Evolutionary conservation across 2,329 filamentous ascomycete species (phyloP).

Genomic region (Juglanconis oblonga): DNA sequence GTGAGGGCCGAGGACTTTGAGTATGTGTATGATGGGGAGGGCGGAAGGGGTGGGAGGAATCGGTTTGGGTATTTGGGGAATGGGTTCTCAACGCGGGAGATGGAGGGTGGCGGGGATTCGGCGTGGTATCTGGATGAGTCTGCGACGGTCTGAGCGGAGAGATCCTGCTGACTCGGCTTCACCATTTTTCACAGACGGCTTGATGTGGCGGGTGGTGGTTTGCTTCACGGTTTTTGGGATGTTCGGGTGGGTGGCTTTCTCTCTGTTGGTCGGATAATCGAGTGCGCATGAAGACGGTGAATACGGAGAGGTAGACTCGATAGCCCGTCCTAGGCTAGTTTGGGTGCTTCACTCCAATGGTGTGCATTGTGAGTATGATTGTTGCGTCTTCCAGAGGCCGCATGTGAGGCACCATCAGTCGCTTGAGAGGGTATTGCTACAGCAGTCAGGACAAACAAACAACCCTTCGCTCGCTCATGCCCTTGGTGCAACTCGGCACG

Average conservation of each 20-base stretch:
- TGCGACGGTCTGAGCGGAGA: conserved; percentile 5
- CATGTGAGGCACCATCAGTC: background rate
- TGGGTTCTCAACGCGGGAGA: conserved; percentile 47
- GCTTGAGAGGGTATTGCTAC: background rate
- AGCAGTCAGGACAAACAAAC: background rate
- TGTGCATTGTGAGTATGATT: background rate
- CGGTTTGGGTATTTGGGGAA: conserved; percentile 52
- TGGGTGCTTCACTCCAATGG: background rate
- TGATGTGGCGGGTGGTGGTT: background rate
- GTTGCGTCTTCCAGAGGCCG: background rate
- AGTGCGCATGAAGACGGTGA: background rate
- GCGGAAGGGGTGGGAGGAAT: conserved; percentile 31
- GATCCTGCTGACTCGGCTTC: background rate
- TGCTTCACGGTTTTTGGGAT: background rate
- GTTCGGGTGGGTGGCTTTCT: background rate
- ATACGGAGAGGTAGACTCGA: background rate
- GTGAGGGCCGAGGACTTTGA: conserved; percentile 54
- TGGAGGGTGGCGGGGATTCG: conserved; percentile 33
- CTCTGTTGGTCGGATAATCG: background rate
- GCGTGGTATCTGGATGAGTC: conserved; percentile 41
- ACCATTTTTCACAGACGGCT: no score
- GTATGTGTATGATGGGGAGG: conserved; percentile 38
- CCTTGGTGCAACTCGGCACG: background rate
- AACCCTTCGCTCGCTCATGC: background rate
- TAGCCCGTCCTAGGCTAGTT: background rate